Evolutionary conservation across 2,329 filamentous ascomycete species (phyloP), one percentile per base, ranked within the genome.

Genomic region (Kalmusia sp.): DNA sequence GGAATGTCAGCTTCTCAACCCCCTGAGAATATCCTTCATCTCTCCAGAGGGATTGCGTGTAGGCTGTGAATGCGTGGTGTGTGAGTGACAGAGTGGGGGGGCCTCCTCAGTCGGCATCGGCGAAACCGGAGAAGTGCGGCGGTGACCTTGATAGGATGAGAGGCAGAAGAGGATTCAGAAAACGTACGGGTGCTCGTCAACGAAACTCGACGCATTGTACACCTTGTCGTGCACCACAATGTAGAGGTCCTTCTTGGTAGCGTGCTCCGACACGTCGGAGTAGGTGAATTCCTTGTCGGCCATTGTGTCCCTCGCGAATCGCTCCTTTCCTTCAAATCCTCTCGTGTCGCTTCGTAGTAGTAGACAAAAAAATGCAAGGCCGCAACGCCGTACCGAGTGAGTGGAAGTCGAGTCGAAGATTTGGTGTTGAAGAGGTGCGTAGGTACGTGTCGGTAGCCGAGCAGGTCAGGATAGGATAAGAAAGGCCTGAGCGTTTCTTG

Each of bases 181-280:
- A 34, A 85, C 85, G 64, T 86, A 89, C 86, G 95, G 95, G 78
- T 99, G 95, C 87, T 99, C 95, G 75, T 98, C 93, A 65, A 98
- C 83, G 79, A 99, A 99, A 78, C 88, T 89, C 70, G 87, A 85
- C 74, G 83, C 79, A 77, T 98, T 86, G 86, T 98, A 99, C 81
- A 99, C 88, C 83, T 96, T 96, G 79, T 96, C 93, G 81, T 98
- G 91, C 69, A 99, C 87, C 61, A 97, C 89, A 70, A 97, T 76
- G 81, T 84, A 96, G 62, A 96, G 82, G 77, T 98, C 92, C 84
- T 92, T 96, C 87, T 97, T 97, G 53, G 72, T 69, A 55, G 60
- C 62, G 67, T 76, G 73, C 65, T 73, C 73, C 43, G 69, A 70
- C 47, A 76, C 72, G 51, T 76, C 73, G 35, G 72, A 73, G 70